Percentiles rank a stretch among this genome's conserved stretches.
phyloP scores from a whole-genome alignment of 768 basidiomycete genomes.

The Tulasnella sp. region DNA sequence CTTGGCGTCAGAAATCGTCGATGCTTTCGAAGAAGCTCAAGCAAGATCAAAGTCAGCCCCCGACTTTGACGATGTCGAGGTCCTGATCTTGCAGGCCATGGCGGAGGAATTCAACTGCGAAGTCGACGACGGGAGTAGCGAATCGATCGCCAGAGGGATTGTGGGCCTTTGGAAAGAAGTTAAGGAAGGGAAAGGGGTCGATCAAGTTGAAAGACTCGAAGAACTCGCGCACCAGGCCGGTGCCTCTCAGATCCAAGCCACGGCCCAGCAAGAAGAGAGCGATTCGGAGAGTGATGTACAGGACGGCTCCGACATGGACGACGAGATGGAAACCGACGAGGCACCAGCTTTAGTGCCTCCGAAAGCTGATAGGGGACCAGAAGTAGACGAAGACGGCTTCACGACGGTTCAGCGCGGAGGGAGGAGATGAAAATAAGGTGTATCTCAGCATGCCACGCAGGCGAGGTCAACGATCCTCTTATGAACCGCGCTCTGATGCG shows the following conservation, averaged over 20 bases:
- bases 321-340: slow-evolving; percentile 25
- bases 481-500: too few species aligned
- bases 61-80: slow-evolving; percentile 70
- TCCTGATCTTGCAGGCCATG: slow-evolving; percentile 72
- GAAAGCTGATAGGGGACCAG: slow-evolving; percentile 29
- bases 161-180: slow-evolving; percentile 45
- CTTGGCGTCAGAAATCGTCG: slow-evolving; percentile 71
- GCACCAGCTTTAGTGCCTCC: slow-evolving; percentile 38
- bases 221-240: slow-evolving; percentile 43
- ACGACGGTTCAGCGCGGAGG: slow-evolving; percentile 48
- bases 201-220: slow-evolving; percentile 51
- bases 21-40: slow-evolving; percentile 41
- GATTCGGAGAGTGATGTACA: slow-evolving; percentile 30
- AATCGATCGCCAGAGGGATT: slow-evolving; percentile 59
- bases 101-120: slow-evolving; percentile 75
- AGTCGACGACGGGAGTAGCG: slow-evolving; percentile 77
- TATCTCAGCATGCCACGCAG: too few species aligned
- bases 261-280: slow-evolving; percentile 8
- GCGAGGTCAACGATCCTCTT: too few species aligned
- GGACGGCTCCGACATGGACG: slow-evolving; percentile 28
- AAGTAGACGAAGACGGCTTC: slow-evolving; percentile 90
- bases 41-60: slow-evolving; percentile 22
- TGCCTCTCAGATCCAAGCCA: slow-evolving; percentile 39
- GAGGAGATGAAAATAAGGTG: neutral
- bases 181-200: slow-evolving; percentile 31